Evolutionary conservation across 2,329 filamentous ascomycete species (phyloP), one percentile per base, ranked within the genome.

Genomic region (Tolypocladium album): DNA sequence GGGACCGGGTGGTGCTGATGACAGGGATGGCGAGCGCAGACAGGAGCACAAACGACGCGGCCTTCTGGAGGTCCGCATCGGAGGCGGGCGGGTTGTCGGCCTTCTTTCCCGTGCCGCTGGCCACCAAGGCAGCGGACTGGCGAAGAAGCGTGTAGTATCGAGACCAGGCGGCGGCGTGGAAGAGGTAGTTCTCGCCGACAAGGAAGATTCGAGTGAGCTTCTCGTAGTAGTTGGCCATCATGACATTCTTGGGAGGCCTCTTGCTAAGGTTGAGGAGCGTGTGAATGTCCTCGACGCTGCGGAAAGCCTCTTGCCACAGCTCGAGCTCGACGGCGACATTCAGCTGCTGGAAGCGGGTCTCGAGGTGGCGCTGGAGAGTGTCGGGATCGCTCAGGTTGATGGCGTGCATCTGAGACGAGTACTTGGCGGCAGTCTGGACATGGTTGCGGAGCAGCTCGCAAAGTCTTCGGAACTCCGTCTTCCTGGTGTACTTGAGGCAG

Each of bases 161-260:
- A 68, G 92, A 95, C 91, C 92, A 99, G 63, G 94, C 92, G 59
- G 94, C 94, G 67, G 94, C 94, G 73, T 99, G 94, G 87, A 99
- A 99, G 55, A 99, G 87, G 75, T 97, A 97, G 82, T 99, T 99
- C 79, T 97, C 94, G 75, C 93, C 96, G 66, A 97, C 94, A 64
- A 99, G 85, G 83, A 99, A 99, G 75, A 99, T 99, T 65, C 92
- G 87, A 47, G 94, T 97, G 61, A 99, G 87, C 80, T 97, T 97
- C 83, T 99, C 94, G 77, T 97, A 99, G 83, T 99, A 99, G 81
- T 97, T 99, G 78, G 94, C 94, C 94, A 99, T 99, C 94, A 99
- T 97, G 72, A 97, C 83, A 74, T 97, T 97, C 88, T 97, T 97
- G 59, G 94, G 88, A 45, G 92, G 92, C 60, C 94, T 90, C 85